A percentile compares a stretch with the other conserved stretches of the same genome.
These are phyloP conservation scores for Ustilago bromivora DNA, from an alignment of 1,284 basidiomycete species.

Conservation along the genomic window DNA sequence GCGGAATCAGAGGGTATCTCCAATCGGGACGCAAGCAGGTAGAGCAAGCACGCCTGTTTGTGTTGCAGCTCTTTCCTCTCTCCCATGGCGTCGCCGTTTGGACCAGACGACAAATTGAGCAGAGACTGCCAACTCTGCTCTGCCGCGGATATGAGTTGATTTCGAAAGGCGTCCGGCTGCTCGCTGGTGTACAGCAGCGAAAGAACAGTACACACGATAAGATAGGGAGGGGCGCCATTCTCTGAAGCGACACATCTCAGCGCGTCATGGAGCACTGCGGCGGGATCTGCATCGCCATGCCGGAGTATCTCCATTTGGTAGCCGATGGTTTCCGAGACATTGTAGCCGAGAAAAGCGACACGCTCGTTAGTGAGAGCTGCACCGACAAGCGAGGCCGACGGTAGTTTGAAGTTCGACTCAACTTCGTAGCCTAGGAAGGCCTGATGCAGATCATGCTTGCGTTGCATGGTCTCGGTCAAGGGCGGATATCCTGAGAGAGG, in stretches of 20 bases:
- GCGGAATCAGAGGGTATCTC: neutral
- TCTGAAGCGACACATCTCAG: neutral
- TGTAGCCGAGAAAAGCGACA: conserved; percentile 40
- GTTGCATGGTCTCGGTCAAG: conserved; percentile 29
- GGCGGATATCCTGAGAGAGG: conserved; percentile 36
- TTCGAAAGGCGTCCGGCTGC: conserved; percentile 6
- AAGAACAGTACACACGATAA: conserved; percentile 16
- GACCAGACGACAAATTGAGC: neutral
- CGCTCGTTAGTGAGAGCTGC: conserved; percentile 30
- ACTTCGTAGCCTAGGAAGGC: conserved; percentile 27
- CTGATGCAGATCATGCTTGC: conserved; percentile 32
- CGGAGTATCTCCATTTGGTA: conserved; percentile 28
- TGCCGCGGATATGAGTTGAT: conserved; percentile 10
- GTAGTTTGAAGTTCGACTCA: conserved; percentile 6
- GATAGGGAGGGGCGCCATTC: conserved; percentile 7
- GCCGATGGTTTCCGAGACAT: conserved; percentile 27
- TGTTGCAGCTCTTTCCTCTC: neutral
- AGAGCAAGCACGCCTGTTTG: conserved; percentile 22
- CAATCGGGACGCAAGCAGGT: conserved; percentile 22
- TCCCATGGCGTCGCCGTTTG: neutral
- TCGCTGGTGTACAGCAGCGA: conserved; percentile 12
- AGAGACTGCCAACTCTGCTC: conserved; percentile 19
- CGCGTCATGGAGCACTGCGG: conserved; percentile 16
- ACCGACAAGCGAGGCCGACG: conserved; percentile 19
- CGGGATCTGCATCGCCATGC: neutral